Conservation (phyloP, 2,329 filamentous ascomycete species). For the Diaporthe ilicicola region DNA sequence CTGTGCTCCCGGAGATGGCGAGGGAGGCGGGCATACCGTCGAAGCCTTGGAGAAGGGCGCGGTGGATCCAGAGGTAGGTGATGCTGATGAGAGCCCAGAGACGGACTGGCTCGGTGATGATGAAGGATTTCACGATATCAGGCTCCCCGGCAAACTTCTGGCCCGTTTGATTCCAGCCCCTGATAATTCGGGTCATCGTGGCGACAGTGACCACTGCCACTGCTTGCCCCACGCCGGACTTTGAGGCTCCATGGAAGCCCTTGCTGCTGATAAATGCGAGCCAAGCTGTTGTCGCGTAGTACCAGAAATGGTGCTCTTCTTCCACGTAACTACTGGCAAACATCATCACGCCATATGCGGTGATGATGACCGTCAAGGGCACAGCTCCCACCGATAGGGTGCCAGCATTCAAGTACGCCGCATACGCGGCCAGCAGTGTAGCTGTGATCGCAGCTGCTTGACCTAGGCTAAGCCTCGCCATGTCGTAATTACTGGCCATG, state of each 20-base stretch:
- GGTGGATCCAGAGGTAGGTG: slow-evolving; percentile 71
- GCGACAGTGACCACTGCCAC: slow-evolving; percentile 58
- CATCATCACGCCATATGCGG: slow-evolving; percentile 86
- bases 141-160: slow-evolving; percentile 94
- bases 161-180: slow-evolving; percentile 95
- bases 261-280: slow-evolving; percentile 61
- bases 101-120: slow-evolving; percentile 68
- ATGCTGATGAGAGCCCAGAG: slow-evolving; percentile 79
- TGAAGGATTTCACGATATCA: slow-evolving; percentile 80
- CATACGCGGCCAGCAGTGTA: slow-evolving; percentile 50
- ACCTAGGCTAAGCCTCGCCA: slow-evolving; percentile 66
- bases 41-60: slow-evolving; percentile 53
- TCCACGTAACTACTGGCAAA: slow-evolving; percentile 98
- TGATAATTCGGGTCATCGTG: slow-evolving; percentile 69
- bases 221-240: slow-evolving; percentile 39
- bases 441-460: slow-evolving; percentile 48
- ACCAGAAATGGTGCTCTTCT: slow-evolving; percentile 99
- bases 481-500: slow-evolving; percentile 91
- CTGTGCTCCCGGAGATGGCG: slow-evolving; percentile 50
- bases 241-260: slow-evolving; percentile 44
- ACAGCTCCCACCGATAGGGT: slow-evolving; percentile 42
- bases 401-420: slow-evolving; percentile 41
- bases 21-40: slow-evolving; percentile 51
- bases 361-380: slow-evolving; percentile 60
- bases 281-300: slow-evolving; percentile 84